These are phyloP conservation scores for Setaria viridis DNA, from an alignment of 202 grass and related monocot genomes.

Conservation along the genomic window DNA sequence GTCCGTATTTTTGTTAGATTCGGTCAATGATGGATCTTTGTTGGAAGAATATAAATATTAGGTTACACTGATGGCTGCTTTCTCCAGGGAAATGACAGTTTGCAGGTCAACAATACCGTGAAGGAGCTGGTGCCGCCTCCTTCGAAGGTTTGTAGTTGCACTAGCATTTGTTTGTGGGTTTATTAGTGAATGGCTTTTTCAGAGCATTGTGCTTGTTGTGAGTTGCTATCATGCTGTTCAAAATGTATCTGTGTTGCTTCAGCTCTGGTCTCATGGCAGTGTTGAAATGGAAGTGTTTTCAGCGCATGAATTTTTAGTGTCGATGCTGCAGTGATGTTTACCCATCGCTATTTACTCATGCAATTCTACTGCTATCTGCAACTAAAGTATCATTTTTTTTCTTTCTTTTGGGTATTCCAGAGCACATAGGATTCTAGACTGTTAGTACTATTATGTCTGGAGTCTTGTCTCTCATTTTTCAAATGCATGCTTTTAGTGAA, in stretches of 20 bases:
- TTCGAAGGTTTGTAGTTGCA: conserved; percentile 37
- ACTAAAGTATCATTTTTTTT: neutral
- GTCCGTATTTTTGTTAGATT: conserved; percentile 33
- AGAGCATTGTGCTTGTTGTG: neutral
- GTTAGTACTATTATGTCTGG: neutral
- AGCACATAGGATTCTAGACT: neutral
- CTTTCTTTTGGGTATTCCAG: neutral
- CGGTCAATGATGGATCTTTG: conserved; percentile 14
- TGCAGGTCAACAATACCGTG: conserved; percentile 24
- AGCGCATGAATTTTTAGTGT: neutral
- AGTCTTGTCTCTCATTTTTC: neutral
- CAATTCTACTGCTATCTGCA: neutral
- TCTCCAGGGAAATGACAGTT: conserved; percentile 46
- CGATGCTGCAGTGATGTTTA: neutral
- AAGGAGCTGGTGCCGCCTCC: conserved; percentile 32
- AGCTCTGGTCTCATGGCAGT: neutral
- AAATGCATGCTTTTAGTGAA: neutral
- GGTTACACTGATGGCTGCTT: neutral
- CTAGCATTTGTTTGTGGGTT: neutral
- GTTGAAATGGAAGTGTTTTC: conserved; percentile 20
- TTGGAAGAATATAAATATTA: neutral
- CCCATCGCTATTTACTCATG: neutral
- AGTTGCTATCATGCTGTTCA: neutral
- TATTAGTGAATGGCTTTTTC: conserved; percentile 11
- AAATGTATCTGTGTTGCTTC: conserved; percentile 7